Evolutionary conservation across 2,329 filamentous ascomycete genomes (phyloP).

Genomic region (Thielaviopsis euricoi): DNA sequence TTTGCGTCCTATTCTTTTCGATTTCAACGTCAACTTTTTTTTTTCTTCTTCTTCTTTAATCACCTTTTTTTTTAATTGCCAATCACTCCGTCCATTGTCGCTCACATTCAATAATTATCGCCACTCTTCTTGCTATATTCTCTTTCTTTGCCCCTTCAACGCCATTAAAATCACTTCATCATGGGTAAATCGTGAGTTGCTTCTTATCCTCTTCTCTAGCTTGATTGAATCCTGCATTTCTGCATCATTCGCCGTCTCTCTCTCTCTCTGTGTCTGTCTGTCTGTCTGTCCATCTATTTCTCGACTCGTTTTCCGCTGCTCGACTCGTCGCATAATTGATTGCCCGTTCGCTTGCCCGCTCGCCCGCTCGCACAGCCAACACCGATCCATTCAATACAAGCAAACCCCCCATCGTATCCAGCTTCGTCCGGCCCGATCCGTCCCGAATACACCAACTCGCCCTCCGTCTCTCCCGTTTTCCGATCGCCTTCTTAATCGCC

Average conservation of each 20-base stretch:
- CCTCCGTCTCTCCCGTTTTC: no score
- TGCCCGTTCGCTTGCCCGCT: no score
- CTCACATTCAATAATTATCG: not conserved
- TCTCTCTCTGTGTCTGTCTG: not conserved
- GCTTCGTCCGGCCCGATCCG: not conserved
- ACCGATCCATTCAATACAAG: no score
- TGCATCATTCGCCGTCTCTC: not conserved
- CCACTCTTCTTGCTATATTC: not conserved
- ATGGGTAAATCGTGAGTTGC: slow-evolving; percentile 41
- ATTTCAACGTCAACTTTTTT: no score
- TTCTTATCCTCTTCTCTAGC: slow-evolving; percentile 7
- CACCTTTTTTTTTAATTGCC: no score
- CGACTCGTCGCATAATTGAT: not conserved
- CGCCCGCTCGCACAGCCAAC: no score
- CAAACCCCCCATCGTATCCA: slow-evolving; percentile 3
- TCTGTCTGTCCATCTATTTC: not conserved
- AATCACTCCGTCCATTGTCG: no score
- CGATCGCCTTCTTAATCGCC: no score
- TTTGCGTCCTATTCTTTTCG: no score
- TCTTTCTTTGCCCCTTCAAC: no score
- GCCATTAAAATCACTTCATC: not conserved
- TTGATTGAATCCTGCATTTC: not conserved
- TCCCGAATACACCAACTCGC: no score
- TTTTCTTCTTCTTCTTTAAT: no score
- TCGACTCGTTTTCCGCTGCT: not conserved